phyloP scores from a whole-genome alignment of 441 rosid genomes.

The Gossypium lobatum region DNA sequence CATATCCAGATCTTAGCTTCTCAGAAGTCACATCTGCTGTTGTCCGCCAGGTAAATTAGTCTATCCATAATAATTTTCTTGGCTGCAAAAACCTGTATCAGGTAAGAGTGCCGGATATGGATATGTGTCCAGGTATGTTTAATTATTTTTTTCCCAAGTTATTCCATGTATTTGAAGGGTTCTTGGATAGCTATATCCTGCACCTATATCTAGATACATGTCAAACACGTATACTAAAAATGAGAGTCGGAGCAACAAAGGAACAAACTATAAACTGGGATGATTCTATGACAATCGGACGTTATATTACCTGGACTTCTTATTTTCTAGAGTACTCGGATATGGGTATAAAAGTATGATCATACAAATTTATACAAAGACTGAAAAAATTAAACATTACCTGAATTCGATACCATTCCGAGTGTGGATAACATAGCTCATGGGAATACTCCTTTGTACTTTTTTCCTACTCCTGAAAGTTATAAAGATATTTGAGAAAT shows the following conservation, averaged over 20 bases:
- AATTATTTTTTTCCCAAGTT: background rate
- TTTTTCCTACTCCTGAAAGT: background rate
- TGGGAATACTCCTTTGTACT: background rate
- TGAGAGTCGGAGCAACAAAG: background rate
- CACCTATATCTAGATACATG: background rate
- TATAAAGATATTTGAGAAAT: conserved; percentile 2
- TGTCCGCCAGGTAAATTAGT: conserved; percentile 54
- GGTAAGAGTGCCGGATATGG: background rate
- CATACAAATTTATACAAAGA: background rate
- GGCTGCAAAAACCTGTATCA: background rate
- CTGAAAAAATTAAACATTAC: background rate
- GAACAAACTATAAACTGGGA: conserved; percentile 1
- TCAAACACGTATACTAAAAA: background rate
- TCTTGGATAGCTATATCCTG: background rate
- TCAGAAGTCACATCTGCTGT: conserved; percentile 74
- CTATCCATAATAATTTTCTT: background rate
- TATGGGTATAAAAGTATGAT: background rate
- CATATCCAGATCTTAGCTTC: conserved; percentile 77
- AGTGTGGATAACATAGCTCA: background rate
- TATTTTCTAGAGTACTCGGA: background rate
- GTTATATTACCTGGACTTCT: background rate
- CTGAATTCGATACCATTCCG: background rate
- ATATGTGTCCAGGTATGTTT: background rate
- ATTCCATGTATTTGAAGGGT: background rate
- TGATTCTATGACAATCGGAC: background rate